These are phyloP conservation scores for Vaucheria bursata DNA, from an alignment of 352 stramenopile genomes.

Conservation along the genomic window DNA sequence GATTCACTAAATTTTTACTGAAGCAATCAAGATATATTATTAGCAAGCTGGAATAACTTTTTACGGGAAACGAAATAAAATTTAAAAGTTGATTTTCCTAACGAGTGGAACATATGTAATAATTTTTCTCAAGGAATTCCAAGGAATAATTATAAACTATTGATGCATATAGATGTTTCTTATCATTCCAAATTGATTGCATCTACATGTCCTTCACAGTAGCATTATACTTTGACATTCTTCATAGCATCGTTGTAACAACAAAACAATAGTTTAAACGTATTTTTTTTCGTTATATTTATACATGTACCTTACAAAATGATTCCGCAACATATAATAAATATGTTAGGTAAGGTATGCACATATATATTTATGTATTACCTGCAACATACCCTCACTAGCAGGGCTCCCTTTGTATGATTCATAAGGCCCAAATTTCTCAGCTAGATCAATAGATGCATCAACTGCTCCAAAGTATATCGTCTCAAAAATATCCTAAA, in stretches of 20 bases:
- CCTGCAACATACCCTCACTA: conserved; percentile 80
- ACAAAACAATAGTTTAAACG: not conserved
- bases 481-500: conserved; percentile 94
- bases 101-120: not conserved
- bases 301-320: not conserved
- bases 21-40: not conserved
- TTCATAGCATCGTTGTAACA: not conserved
- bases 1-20: not conserved
- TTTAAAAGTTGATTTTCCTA: not conserved
- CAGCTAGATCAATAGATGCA: conserved; percentile 83
- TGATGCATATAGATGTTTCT: too few relatives aligned
- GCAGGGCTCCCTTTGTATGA: conserved; percentile 90
- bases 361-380: too few relatives aligned
- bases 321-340: too few relatives aligned
- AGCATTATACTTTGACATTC: too few relatives aligned
- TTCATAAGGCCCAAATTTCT: conserved; percentile 84
- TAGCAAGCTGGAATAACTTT: not conserved
- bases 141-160: too few relatives aligned
- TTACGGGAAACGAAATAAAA: not conserved
- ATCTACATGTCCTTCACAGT: too few relatives aligned
- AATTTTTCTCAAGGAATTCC: too few relatives aligned
- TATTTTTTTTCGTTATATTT: not conserved
- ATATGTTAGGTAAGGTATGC: too few relatives aligned
- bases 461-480: conserved; percentile 95
- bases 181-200: too few relatives aligned